A percentile compares a stretch with the other conserved stretches of the same genome.
These are phyloP conservation scores for Pseudevernia furfuracea DNA, from an alignment of 495 filamentous ascomycete species.

Conservation along the genomic window DNA sequence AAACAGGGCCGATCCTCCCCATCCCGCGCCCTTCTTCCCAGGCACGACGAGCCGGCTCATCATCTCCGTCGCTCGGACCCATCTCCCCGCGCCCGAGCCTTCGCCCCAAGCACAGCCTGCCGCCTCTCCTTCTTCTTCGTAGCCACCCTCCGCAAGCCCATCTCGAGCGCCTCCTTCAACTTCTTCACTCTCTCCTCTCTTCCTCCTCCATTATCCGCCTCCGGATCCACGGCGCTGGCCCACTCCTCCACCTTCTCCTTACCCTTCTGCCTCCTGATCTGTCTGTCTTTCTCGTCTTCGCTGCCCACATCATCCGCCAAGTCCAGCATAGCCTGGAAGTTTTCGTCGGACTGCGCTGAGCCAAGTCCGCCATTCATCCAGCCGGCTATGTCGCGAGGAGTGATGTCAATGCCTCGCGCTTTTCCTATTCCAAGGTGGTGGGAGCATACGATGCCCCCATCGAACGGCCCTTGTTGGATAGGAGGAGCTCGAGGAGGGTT, in stretches of 20 bases:
- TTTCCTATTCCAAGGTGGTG: no score
- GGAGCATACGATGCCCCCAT: neutral
- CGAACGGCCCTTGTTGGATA: slow-evolving; percentile 7
- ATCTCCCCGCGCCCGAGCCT: neutral
- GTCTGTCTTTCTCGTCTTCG: neutral
- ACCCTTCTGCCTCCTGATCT: neutral
- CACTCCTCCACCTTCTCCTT: neutral
- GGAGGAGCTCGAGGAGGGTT: slow-evolving; percentile 3
- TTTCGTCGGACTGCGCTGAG: slow-evolving; percentile 1
- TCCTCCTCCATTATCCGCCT: neutral
- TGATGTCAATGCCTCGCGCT: neutral
- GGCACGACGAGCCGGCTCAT: neutral
- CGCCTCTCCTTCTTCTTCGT: neutral
- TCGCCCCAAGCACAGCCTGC: neutral
- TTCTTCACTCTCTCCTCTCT: neutral
- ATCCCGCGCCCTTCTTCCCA: neutral
- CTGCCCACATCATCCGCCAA: neutral
- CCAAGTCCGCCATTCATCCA: neutral
- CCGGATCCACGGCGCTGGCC: neutral
- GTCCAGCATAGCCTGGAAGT: slow-evolving; percentile 3
- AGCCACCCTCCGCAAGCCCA: neutral
- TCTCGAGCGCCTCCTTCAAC: neutral
- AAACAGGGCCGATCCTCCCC: no score
- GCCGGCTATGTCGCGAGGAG: no score
- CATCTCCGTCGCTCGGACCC: no score